Base-by-base conservation (phyloP, 345 rosid species). In the Toxicodendron radicans region DNA sequence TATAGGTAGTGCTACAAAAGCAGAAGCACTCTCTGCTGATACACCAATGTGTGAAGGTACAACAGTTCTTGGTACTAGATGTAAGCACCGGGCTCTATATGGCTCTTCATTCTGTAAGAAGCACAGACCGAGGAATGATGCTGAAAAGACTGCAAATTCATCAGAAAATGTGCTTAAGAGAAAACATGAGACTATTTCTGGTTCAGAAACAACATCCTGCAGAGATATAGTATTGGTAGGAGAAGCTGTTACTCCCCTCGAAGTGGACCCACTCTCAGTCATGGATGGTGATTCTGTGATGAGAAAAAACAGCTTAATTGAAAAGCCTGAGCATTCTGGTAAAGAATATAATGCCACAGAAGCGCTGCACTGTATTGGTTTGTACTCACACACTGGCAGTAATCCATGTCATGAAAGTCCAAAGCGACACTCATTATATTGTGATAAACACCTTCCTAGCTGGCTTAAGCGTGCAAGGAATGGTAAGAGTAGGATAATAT, bases 391-490 rank as follows among this genome's bases (percentile, higher is more conserved):
- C 5, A 84, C 76, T 76, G 75, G 80, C 66, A 85, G 79, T 65
- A 78, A 75, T 78, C 79, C 79, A 76, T 96, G 97, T 81, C 78
- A 58, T 75, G 97, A 89, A 52, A 81, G 75, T 81, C 91, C 98
- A 14, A 90, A 86, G 66, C 88, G 92, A 67, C 85, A 88, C 81
- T 78, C 92, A 4, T 78, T 92, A 60, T 96, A 96, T 84, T 96
- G 99, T 76, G 95, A 93, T 58, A 84, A 81, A 57, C 99, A 96
- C 83, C 91, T 96, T 79, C 99, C 99, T 12, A 92, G 95, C 86
- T 96, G 99, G 98, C 97, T 96, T 57, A 96, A 93, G 87, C 95
- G 97, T 77, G 99, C 99, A 41, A 89, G 99, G 83, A 92, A 93
- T 71, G 99, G 99, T 43, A 93, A 91, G 89, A 96, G 97, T 76